Conservation (phyloP, 257 asterid species). For the Nicotiana benthamiana region DNA sequence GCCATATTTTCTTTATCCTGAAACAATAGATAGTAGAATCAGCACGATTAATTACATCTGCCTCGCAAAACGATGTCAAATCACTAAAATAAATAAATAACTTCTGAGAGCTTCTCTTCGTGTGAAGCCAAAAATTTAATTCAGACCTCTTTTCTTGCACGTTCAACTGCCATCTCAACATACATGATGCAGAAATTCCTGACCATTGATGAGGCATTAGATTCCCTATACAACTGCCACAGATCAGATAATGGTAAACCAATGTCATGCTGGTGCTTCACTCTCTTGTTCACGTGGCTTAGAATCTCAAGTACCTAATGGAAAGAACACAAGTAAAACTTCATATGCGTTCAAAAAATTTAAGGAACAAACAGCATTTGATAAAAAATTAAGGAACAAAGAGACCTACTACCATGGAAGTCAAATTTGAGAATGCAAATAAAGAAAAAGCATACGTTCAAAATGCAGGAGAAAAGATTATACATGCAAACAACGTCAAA, state of each 20-base stretch:
- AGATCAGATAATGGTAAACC: slow-evolving; percentile 67
- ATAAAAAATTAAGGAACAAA: background rate
- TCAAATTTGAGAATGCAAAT: background rate
- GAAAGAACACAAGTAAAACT: background rate
- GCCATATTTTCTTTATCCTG: slow-evolving; percentile 74
- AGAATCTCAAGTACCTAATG: slow-evolving; percentile 73
- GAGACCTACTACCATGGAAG: background rate
- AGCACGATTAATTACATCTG: background rate
- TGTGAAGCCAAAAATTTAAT: slow-evolving; percentile 2
- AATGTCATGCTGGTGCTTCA: slow-evolving; percentile 64
- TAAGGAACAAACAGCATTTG: background rate
- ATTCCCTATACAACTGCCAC: slow-evolving; percentile 74
- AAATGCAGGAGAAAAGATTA: background rate
- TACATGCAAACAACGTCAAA: background rate
- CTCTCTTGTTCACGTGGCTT: slow-evolving; percentile 93
- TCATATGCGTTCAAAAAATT: background rate
- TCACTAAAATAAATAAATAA: background rate
- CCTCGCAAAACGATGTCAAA: background rate
- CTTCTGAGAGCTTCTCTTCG: background rate
- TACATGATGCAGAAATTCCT: slow-evolving; percentile 84
- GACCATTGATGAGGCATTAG: slow-evolving; percentile 69
- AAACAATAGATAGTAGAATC: slow-evolving; percentile 4
- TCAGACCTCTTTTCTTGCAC: slow-evolving; percentile 63
- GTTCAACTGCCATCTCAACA: slow-evolving; percentile 90
- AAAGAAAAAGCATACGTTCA: background rate